Evolutionary conservation across 2,329 filamentous ascomycete species (phyloP), one percentile per base, ranked within the genome.

Genomic region (Clarireedia paspali): DNA sequence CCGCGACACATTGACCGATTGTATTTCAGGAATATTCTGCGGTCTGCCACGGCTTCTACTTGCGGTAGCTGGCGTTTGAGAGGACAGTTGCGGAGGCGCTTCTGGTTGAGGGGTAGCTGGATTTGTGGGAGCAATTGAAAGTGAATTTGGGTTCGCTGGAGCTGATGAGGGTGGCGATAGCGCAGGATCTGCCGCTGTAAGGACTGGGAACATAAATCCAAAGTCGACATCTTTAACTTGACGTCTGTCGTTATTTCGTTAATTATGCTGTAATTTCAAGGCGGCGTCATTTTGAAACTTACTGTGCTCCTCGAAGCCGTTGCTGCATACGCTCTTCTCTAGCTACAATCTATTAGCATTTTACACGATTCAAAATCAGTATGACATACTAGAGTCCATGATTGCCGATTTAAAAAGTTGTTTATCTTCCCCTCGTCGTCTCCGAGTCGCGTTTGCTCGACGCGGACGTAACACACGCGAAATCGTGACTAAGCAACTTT

Each of bases 291-390:
- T 27, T 51, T 20, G 7, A 17, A 34, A 68, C 78, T 62, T 74
- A 84, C 82, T 81, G 80, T 44, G 82, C 82, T 59, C 83, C 83
- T 59, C 83, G 81, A 67, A 86, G 78, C 66, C 83, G 82, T 71
- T 83, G 77, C 60, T 82, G 80, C 72, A 85, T 77, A 65, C 81
- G 80, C 67, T 83, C 81, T 63, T 81, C 79, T 62, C 82, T 80
- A 66, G 75, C 77, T 80, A 38, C 23, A 45, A 39, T 5, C 36
- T 50, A 51, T 58, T 56, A 58, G 52, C 36, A 44, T 55, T 40
- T 26, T 15, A 7, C 15, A 23, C 24, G n/a, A 12, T 15, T 10
- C 17, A 23, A 7, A 34, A 20, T 15, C 12, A 2, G 3, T 6
- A 4, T 12, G 14, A 47, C 54, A 4, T 56, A 56, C 54, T 53